phyloP scores from a whole-genome alignment of 495 filamentous ascomycete species.

The Geoglossum glabrum region DNA sequence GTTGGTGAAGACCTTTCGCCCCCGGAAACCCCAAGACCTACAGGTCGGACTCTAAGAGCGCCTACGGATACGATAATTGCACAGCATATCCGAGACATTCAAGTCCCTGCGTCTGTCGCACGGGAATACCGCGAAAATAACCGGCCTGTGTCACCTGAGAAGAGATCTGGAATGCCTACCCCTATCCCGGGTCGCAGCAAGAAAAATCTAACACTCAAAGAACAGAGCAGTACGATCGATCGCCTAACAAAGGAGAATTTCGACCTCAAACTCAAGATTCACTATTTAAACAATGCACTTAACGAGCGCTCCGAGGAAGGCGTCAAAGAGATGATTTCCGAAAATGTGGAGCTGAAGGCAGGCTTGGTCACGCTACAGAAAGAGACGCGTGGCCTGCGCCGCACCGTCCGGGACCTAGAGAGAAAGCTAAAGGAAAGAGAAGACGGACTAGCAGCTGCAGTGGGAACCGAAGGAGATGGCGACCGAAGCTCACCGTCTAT shows the following conservation, averaged over 20 bases:
- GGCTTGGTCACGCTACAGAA: conserved; percentile 70
- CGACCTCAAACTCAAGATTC: conserved; percentile 91
- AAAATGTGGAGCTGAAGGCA: conserved; percentile 90
- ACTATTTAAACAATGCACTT: conserved; percentile 83
- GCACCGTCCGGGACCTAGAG: conserved; percentile 66
- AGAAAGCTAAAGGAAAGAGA: conserved; percentile 61
- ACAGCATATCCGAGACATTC: conserved; percentile 68
- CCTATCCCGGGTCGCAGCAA: conserved; percentile 21
- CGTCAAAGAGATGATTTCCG: conserved; percentile 88
- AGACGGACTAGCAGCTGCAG: conserved; percentile 33
- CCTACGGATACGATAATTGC: conserved; percentile 80
- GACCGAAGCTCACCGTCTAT: background rate
- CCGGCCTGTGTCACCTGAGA: conserved; percentile 34
- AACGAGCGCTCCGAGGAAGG: conserved; percentile 90
- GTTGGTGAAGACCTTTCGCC: conserved; percentile 23
- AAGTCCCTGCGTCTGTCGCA: conserved; percentile 74
- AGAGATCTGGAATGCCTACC: conserved; percentile 20
- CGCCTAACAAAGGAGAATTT: conserved; percentile 91
- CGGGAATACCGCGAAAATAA: conserved; percentile 56
- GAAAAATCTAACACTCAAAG: conserved; percentile 80
- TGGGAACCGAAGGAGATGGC: conserved; percentile 6
- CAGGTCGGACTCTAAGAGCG: conserved; percentile 26
- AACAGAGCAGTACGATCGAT: conserved; percentile 93
- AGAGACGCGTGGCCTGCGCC: conserved; percentile 63
- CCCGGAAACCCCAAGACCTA: conserved; percentile 32